Conservation (phyloP, 2,329 filamentous ascomycete species). For the Periconia digitata region DNA sequence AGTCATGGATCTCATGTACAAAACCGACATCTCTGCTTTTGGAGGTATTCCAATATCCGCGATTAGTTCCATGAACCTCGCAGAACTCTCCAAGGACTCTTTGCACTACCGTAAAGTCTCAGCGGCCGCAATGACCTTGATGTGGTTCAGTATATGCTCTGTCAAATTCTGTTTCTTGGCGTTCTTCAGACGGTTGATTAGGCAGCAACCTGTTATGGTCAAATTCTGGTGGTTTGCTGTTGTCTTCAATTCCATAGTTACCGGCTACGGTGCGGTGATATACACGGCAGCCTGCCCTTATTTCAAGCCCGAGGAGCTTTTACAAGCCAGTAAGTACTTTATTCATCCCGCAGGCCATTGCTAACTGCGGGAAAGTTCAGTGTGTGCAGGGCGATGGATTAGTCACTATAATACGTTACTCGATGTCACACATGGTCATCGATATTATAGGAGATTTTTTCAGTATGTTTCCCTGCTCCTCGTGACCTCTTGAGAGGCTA, state of each 20-base stretch:
- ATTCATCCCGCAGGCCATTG: neutral
- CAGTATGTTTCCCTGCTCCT: neutral
- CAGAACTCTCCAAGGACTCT: neutral
- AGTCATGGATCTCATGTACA: constrained; percentile 3
- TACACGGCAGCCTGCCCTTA: neutral
- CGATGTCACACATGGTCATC: neutral
- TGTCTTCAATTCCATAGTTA: neutral
- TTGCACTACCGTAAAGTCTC: constrained; percentile 3
- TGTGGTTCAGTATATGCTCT: constrained; percentile 11
- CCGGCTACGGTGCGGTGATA: neutral
- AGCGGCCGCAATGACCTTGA: constrained; percentile 2
- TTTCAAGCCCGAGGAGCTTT: neutral
- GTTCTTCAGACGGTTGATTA: constrained; percentile 14
- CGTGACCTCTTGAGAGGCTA: neutral
- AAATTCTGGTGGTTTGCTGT: constrained; percentile 4
- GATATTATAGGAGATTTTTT: constrained; percentile 1
- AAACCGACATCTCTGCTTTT: neutral
- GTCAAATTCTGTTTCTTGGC: constrained; percentile 19
- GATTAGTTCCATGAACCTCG: neutral
- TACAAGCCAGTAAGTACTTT: neutral
- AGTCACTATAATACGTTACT: neutral
- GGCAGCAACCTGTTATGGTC: neutral
- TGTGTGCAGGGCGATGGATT: neutral
- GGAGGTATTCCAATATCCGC: neutral
- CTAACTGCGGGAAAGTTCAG: neutral